These are phyloP conservation scores for Pyrus hybrid DNA, from an alignment of 331 rosid species.

Conservation along the genomic window DNA sequence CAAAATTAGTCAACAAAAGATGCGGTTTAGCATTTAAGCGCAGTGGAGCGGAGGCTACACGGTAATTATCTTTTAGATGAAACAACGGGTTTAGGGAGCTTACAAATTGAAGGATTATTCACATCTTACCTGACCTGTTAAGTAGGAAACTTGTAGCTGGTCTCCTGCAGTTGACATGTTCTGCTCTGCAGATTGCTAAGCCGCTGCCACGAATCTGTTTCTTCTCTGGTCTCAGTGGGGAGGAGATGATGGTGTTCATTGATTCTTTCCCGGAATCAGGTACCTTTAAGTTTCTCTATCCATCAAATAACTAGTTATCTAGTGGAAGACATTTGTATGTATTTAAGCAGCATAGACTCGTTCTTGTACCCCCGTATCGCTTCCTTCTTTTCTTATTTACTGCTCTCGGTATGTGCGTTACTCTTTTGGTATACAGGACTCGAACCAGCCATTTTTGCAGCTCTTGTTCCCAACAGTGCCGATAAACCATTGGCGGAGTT, in stretches of 20 bases:
- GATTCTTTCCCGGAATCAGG: slow-evolving; percentile 87
- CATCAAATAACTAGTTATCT: background rate
- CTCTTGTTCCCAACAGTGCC: slow-evolving; percentile 93
- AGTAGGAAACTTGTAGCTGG: background rate
- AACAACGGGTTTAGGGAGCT: too few species aligned
- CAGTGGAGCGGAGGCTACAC: too few species aligned
- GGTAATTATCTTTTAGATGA: too few species aligned
- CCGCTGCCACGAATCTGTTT: slow-evolving; percentile 91
- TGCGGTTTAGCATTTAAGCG: too few species aligned
- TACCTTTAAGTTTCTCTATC: slow-evolving; percentile 10
- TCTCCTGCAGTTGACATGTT: background rate
- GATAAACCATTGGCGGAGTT: slow-evolving; percentile 60
- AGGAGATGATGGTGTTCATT: slow-evolving; percentile 93
- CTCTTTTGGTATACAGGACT: slow-evolving; percentile 46
- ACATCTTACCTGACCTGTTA: background rate
- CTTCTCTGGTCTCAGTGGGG: slow-evolving; percentile 91
- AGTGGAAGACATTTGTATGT: too few species aligned
- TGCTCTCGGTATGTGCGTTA: too few species aligned
- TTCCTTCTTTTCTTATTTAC: too few species aligned
- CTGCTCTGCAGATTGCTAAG: slow-evolving; percentile 48
- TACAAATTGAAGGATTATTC: too few species aligned
- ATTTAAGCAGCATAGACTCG: too few species aligned
- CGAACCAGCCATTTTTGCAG: slow-evolving; percentile 76
- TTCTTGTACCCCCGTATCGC: too few species aligned
- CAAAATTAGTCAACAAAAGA: too few species aligned